These are phyloP conservation scores for Tetraselmis striata DNA, from an alignment of 139 green algal species.

Conservation along the genomic window DNA sequence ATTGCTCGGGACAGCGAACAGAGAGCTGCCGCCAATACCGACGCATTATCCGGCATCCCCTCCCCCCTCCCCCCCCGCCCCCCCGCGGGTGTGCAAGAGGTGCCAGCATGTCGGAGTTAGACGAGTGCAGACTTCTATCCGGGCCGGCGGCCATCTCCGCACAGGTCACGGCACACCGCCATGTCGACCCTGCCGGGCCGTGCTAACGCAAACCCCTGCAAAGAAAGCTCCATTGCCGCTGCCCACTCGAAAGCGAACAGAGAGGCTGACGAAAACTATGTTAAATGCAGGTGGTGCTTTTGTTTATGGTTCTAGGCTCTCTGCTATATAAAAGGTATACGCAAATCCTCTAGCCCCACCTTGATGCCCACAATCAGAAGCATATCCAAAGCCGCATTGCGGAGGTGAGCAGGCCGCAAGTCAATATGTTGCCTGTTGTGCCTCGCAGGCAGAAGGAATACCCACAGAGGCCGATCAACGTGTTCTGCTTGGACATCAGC, in stretches of 20 bases:
- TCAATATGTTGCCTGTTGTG: background rate
- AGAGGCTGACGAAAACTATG: background rate
- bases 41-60: too few species aligned
- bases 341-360: too few species aligned
- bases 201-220: background rate
- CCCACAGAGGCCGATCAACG: constrained; percentile 22
- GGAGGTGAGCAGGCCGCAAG: constrained; percentile 8
- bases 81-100: too few species aligned
- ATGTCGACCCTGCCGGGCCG: too few species aligned
- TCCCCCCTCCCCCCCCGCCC: too few species aligned
- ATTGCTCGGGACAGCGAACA: too few species aligned
- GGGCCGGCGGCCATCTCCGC: constrained; percentile 20
- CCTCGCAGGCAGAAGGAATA: background rate
- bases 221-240: background rate
- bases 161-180: background rate
- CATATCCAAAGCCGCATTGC: too few species aligned
- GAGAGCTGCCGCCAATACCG: too few species aligned
- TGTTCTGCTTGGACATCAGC: constrained; percentile 53
- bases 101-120: background rate
- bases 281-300: constrained; percentile 22
- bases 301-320: constrained; percentile 16
- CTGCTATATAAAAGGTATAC: constrained; percentile 25
- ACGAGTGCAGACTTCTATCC: constrained; percentile 30
- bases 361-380: too few species aligned
- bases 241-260: too few species aligned